These are phyloP conservation scores for Cercophora scortea DNA, from an alignment of 495 filamentous ascomycete species.

Conservation along the genomic window DNA sequence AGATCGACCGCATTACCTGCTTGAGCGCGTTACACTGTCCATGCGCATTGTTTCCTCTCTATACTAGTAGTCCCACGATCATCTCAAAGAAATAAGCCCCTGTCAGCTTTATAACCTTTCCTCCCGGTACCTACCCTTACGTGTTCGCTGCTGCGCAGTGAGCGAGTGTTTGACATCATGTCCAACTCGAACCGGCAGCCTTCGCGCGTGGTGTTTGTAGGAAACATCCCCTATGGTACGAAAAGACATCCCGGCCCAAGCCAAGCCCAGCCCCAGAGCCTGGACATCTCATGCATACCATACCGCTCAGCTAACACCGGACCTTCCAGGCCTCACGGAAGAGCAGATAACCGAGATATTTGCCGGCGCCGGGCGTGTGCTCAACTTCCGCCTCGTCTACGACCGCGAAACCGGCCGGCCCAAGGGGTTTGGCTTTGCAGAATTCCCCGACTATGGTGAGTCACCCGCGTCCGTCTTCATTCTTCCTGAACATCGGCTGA, in stretches of 20 bases:
- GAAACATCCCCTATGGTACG: slow-evolving; percentile 70
- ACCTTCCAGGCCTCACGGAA: slow-evolving; percentile 68
- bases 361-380: slow-evolving; percentile 73
- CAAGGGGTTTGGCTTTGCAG: slow-evolving; percentile 94
- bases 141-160: neutral
- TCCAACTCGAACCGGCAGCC: slow-evolving; percentile 44
- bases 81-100: neutral
- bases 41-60: neutral
- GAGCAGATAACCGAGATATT: slow-evolving; percentile 92
- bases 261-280: too few species aligned
- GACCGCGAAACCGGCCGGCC: slow-evolving; percentile 92
- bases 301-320: neutral
- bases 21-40: neutral
- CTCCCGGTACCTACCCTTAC: neutral
- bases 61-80: neutral
- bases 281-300: neutral
- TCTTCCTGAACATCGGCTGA: neutral
- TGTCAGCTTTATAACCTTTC: neutral
- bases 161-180: slow-evolving; percentile 25
- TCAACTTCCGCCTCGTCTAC: slow-evolving; percentile 92
- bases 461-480: neutral
- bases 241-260: neutral
- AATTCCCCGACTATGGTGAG: slow-evolving; percentile 70
- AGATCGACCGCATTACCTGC: too few species aligned
- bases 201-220: slow-evolving; percentile 66